Base-by-base conservation (phyloP, 495 filamentous ascomycete genomes). In the Extremus antarcticus region DNA sequence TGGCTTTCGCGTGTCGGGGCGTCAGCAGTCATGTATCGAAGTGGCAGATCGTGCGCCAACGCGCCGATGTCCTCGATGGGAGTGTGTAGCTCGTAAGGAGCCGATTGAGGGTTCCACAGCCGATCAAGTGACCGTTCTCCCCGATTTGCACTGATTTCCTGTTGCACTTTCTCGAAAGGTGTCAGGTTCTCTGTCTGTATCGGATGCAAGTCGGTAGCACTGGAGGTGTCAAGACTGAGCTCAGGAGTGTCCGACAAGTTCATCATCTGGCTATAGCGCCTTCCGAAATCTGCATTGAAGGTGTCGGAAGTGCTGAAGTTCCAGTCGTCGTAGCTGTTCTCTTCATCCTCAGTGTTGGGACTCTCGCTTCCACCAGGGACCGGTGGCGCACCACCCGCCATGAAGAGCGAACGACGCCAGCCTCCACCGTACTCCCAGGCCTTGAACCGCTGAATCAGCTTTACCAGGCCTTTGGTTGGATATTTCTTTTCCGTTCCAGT, bases 281-380 rank as follows among this genome's bases (percentile, higher is more conserved):
- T 55, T 8, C 53, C 52, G 32, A 67, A 59, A 15, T 55, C 55
- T 54, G 81, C 76, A 63, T 94, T 85, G 65, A 95, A 94, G 10
- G 82, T 85, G 53, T 87, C 83, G 0, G 88, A 92, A 0, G 86
- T 89, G 64, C 86, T 90, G 63, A 95, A 95, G 61, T 91, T 95
- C 88, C 92, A 95, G 60, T 91, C 86, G 55, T 90, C 85, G 38
- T 78, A 74, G 17, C 78, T 73, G n/a, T 70, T 63, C 17, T 70
- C 65, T 52, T 73, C 57, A 64, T 63, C 29, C 7, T 21, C 2
- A 19, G 21, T 16, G 49, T 4, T 17, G 2, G 16, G 13, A 13
- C 38, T 15, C 45, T 61, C 64, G 45, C 62, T 63, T 17, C 41
- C 59, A 19, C 61, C 65, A 62, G 47, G 73, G 67, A 78, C 73